Percentiles rank a stretch among this genome's conserved stretches.
These are phyloP conservation scores for Teratosphaeria pseudoeucalypti DNA, from an alignment of 2,329 filamentous ascomycete genomes.

Conservation along the genomic window DNA sequence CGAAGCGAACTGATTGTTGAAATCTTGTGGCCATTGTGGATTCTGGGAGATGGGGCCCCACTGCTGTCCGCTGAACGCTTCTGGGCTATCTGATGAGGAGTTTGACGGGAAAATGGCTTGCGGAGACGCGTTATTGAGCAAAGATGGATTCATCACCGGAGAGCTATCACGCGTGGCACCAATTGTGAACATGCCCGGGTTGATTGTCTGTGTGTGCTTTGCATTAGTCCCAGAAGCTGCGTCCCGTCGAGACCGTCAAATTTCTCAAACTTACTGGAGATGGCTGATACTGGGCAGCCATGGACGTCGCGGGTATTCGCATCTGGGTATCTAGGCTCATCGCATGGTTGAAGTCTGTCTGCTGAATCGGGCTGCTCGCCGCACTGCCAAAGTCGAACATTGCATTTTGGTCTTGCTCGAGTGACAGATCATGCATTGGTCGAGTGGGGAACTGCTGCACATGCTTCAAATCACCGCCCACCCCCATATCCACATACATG, in stretches of 20 bases:
- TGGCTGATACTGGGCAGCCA: conserved; percentile 14
- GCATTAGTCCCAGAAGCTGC: background rate
- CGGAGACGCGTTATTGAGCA: conserved; percentile 24
- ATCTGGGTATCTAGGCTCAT: conserved; percentile 20
- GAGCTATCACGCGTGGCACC: conserved; percentile 22
- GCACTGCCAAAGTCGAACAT: conserved; percentile 51
- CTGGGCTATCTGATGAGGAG: conserved; percentile 26
- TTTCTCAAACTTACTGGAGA: conserved; percentile 14
- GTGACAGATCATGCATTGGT: conserved; percentile 23
- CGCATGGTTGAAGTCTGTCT: conserved; percentile 18
- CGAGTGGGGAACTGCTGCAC: conserved; percentile 20
- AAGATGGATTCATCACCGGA: conserved; percentile 16
- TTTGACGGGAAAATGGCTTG: conserved; percentile 25
- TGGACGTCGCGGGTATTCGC: conserved; percentile 10
- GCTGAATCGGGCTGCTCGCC: conserved; percentile 43
- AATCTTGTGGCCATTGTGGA: conserved; percentile 24
- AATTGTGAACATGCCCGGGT: conserved; percentile 24
- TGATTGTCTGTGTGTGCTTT: conserved; percentile 18
- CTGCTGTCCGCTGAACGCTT: conserved; percentile 20
- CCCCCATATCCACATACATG: conserved; percentile 14
- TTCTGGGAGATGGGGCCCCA: conserved; percentile 22
- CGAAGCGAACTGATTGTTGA: conserved; percentile 22
- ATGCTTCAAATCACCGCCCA: conserved; percentile 13
- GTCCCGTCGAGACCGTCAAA: background rate
- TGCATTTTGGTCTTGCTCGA: conserved; percentile 35